Evolutionary conservation across 176 grass and related monocot species (phyloP), one percentile per base, ranked within the genome.

Genomic region (Bonia amplexicaulis): DNA sequence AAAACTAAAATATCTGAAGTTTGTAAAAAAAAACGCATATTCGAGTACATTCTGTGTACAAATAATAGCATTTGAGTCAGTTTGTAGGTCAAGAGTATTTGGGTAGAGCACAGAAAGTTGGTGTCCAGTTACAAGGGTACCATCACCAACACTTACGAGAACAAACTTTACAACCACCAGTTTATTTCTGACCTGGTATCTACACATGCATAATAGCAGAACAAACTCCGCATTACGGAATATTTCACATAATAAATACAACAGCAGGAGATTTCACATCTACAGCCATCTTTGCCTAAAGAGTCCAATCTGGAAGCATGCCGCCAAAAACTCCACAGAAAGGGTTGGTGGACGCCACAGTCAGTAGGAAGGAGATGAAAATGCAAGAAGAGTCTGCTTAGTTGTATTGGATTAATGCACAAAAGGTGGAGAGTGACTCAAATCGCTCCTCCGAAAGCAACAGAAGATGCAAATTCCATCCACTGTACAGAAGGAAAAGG

Each of bases 401-500:
- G 80, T 7, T 58, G 60, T 42, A 23, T 91, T 45, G 65, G 66
- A 31, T 79, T 91, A 80, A 76, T 91, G 58, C 89, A 91, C 80
- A 79, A 80, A 80, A 84, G 76, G 19, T 91, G 85, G 41, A 51
- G 35, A 67, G 78, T 16, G 68, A 83, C 78, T 82, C 67, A 58
- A 74, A 79, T 58, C 76, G 0, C 75, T 89, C 75, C 44, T n/a
- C 63, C 71, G 45, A 85, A 80, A 39, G 33, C 51, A 87, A 73
- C 74, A 12, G 20, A 82, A 86, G 80, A 87, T 74, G 35, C 71
- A 12, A 42, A 68, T 71, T 89, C 80, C 91, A 74, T 85, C 86
- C 68, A 74, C 86, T 91, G 89, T 93, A 91, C 89, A 93, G 67
- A 76, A 76, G 90, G 68, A 88, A 86, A 88, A 79, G 82, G 72